Evolutionary conservation across 306 rosid genomes (phyloP), one percentile per base, ranked within the genome.

Genomic region (Senna siamea): DNA sequence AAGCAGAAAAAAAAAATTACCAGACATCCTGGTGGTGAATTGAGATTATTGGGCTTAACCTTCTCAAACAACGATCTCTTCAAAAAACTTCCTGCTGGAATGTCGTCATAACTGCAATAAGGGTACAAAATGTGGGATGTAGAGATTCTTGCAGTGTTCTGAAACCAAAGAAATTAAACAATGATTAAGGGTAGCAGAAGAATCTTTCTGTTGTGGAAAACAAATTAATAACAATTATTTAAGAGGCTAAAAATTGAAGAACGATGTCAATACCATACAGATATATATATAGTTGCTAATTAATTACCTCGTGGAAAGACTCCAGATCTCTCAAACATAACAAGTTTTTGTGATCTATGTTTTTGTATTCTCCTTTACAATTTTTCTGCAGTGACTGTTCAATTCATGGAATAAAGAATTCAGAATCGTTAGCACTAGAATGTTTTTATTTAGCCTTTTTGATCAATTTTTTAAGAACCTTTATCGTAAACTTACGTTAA

Each of bases 321-420:
- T 18, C 23, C 10, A 65, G 0, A 62, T 79, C 28, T 10, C 67
- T 66, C 14, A n/a, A 18, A 63, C 91, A 87, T 50, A 58, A 41
- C 12, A 37, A 20, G 7, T 77, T 84, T 6, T 18, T 55, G 6
- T 75, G 80, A 67, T 76, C 72, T 30, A 65, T 26, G 17, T 56
- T n/a, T 5, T 0, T 4, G 34, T 78, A 83, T 4, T 83, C 65
- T 73, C 76, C 85, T 58, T 35, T 12, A 15, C 90, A 84, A 30
- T 35, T 81, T 52, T 14, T 73, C 55, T 55, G 44, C 50, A 76
- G 51, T 15, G 84, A 79, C 87, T 76, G 79, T 26, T 20, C n/a
- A n/a, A n/a, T n/a, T n/a, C n/a, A n/a, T n/a, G n/a, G n/a, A n/a
- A n/a, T n/a, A n/a, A n/a, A n/a, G n/a, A n/a, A n/a, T n/a, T n/a